Evolutionary conservation across 345 rosid genomes (phyloP).

Genomic region (Nasturtium officinale): DNA sequence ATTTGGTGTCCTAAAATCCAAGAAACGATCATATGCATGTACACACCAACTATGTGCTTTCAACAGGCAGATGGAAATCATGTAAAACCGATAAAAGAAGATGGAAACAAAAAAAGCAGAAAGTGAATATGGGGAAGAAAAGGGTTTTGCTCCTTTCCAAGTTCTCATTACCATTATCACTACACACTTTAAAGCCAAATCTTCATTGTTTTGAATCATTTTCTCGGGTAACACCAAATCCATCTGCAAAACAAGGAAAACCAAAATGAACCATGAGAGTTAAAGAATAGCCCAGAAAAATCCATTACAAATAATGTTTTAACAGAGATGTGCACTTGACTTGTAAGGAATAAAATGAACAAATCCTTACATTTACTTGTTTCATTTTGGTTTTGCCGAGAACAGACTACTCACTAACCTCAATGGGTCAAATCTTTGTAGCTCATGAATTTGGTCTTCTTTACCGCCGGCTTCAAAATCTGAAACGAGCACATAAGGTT

Average conservation of each 20-base stretch:
- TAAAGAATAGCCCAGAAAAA: neutral
- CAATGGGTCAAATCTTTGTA: conserved; percentile 56
- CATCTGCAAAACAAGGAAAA: conserved; percentile 24
- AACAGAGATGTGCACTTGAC: conserved; percentile 4
- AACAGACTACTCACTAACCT: conserved; percentile 35
- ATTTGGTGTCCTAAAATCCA: conserved; percentile 22
- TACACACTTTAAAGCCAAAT: conserved; percentile 38
- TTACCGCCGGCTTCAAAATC: conserved; percentile 92
- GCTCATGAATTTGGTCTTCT: conserved; percentile 65
- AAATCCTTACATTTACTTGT: conserved; percentile 11
- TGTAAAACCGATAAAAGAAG: conserved; percentile 4
- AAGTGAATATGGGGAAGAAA: conserved; percentile 22
- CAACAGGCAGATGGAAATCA: conserved; percentile 32
- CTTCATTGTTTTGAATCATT: conserved; percentile 11
- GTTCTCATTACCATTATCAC: conserved; percentile 28
- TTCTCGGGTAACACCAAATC: conserved; percentile 15
- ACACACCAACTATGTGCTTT: conserved; percentile 32
- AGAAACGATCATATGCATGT: conserved; percentile 36
- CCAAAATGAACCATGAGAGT: conserved; percentile 10
- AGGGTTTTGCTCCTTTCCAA: conserved; percentile 33
- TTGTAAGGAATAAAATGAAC: neutral
- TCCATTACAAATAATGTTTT: neutral
- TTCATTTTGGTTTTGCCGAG: conserved; percentile 8
- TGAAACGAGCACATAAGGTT: conserved; percentile 94
- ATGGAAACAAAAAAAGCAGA: conserved; percentile 14